Percentiles rank a stretch among this genome's conserved stretches.
These are phyloP conservation scores for Penicillium sp. DNA, from an alignment of 2,329 filamentous ascomycete species.

Conservation along the genomic window DNA sequence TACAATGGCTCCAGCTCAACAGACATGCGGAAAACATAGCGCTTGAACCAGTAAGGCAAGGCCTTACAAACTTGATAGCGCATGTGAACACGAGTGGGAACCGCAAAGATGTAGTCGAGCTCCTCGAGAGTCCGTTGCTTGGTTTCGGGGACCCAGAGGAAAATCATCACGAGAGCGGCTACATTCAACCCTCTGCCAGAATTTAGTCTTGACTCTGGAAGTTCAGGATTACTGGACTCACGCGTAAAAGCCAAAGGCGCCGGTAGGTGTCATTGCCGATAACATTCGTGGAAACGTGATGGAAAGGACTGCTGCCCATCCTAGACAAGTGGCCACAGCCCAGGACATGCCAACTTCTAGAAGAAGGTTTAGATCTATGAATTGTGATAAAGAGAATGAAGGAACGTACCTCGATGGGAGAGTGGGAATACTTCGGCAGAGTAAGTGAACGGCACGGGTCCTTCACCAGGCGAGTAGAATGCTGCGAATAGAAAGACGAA, in stretches of 20 bases:
- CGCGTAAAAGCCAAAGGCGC: constrained; percentile 57
- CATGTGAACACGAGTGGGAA: constrained; percentile 54
- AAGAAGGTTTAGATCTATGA: constrained; percentile 19
- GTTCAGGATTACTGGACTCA: constrained; percentile 20
- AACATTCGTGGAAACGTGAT: constrained; percentile 48
- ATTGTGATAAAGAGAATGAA: constrained; percentile 7
- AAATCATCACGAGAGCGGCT: constrained; percentile 57
- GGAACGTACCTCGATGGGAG: constrained; percentile 45
- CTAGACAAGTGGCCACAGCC: constrained; percentile 43
- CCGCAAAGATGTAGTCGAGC: constrained; percentile 55
- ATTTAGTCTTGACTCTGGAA: background rate
- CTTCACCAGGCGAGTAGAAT: constrained; percentile 61
- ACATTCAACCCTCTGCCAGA: constrained; percentile 50
- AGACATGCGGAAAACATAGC: constrained; percentile 50
- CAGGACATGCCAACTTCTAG: constrained; percentile 46
- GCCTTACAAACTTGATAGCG: constrained; percentile 53
- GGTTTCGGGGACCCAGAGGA: constrained; percentile 55
- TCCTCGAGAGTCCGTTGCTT: constrained; percentile 51
- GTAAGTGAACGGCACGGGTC: constrained; percentile 50
- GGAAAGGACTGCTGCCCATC: constrained; percentile 48
- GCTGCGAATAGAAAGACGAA: constrained; percentile 62
- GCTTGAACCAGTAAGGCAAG: constrained; percentile 57
- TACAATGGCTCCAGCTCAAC: constrained; percentile 49
- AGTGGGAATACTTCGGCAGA: constrained; percentile 52
- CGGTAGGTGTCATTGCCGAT: constrained; percentile 45